Base-by-base conservation (phyloP, 768 basidiomycete genomes). In the Suillus luteus region DNA sequence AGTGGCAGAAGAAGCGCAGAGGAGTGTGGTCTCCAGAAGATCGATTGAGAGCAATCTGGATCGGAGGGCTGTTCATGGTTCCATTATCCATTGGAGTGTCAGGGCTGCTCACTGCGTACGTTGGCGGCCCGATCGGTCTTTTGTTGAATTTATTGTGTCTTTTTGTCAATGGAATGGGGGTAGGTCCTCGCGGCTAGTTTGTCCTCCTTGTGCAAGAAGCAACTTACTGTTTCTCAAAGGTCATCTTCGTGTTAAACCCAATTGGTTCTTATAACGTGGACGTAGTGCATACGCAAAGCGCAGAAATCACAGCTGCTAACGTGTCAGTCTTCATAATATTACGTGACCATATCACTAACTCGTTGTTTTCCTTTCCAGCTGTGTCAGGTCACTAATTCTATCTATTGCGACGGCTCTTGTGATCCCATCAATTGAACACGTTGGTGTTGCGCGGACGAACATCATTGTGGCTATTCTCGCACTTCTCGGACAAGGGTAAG, bases 1-100 rank as follows among this genome's bases (percentile, higher is more conserved):
- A 69, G 57, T 85, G 81, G 76, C 79, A 81, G 6, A 71, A 76
- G 52, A 72, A 73, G 10, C 81, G 86, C 17, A 80, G 78, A 0
- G 86, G 86, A 3, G 67, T 74, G 3, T 87, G 84, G 85, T 82
- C 83, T 60, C 87, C 86, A 1, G 87, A 89, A 70, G 87, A 88
- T 66, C 81, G 88, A 11, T 75, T 88, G 17, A 78, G 84, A 1
- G 84, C 79, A 3, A 75, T 83, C 1, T 63, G 84, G 10, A 68
- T 76, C 14, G 81, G 82, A 24, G 78, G 79, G 9, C 68, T 77
- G 0, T 33, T 82, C 46, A 74, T 87, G 54, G 77, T 82, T 3
- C 88, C 87, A 0, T 44, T 85, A 1, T 81, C 85, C 1, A 71
- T 84, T 1, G 67, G 86, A 0, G 62, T 73, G 1, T 79, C 77